These are phyloP conservation scores for Candida loeiensis DNA, from an alignment of 805 yeast genomes.

Conservation along the genomic window DNA sequence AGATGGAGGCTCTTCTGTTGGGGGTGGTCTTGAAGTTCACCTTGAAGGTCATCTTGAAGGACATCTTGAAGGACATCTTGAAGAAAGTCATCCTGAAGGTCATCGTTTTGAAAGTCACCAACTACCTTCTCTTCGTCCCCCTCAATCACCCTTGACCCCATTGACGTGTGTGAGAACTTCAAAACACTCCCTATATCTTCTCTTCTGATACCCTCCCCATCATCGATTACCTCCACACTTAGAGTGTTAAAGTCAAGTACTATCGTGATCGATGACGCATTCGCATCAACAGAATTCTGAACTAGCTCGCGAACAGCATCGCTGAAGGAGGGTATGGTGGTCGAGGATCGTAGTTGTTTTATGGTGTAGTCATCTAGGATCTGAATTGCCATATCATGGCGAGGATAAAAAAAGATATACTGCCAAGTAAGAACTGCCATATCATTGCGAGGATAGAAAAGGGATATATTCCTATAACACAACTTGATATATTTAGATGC, in stretches of 20 bases:
- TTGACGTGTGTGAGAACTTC: constrained; percentile 29
- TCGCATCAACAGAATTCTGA: constrained; percentile 55
- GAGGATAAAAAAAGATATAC: too few relatives aligned
- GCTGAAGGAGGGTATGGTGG: constrained; percentile 29
- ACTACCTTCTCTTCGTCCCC: too few relatives aligned
- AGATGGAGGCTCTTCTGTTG: too few relatives aligned
- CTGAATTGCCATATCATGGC: constrained; percentile 1
- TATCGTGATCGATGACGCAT: constrained; percentile 38
- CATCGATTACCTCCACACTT: constrained; percentile 49
- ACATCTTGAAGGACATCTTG: too few relatives aligned
- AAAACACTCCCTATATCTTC: constrained; percentile 28
- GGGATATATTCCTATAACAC: too few relatives aligned
- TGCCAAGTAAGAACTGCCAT: constrained; percentile 6
- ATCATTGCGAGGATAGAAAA: not conserved
- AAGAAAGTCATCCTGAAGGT: too few relatives aligned
- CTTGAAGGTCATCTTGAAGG: too few relatives aligned
- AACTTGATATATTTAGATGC: too few relatives aligned
- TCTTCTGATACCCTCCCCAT: constrained; percentile 70
- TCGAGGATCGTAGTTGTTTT: constrained; percentile 27
- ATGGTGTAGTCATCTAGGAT: constrained; percentile 14
- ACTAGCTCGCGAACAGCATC: constrained; percentile 49
- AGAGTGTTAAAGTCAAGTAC: constrained; percentile 29
- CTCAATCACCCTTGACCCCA: too few relatives aligned
- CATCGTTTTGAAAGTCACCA: too few relatives aligned
- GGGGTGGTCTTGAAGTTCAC: too few relatives aligned